These are phyloP conservation scores for Psilocybe tampanensis DNA, from an alignment of 768 basidiomycete genomes.

Conservation along the genomic window DNA sequence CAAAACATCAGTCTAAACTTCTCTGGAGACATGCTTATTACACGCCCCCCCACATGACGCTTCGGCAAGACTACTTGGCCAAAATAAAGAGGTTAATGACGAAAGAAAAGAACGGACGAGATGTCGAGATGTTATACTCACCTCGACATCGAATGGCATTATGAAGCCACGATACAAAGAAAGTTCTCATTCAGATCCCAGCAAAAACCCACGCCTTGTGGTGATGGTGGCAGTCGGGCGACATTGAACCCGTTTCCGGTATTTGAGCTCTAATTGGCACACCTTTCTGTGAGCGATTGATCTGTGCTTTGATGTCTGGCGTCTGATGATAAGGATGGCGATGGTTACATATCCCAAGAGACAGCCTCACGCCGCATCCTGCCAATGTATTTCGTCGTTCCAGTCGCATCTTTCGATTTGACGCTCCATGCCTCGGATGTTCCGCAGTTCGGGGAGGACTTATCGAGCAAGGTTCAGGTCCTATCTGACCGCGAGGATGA, in stretches of 20 bases:
- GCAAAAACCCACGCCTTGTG: background rate
- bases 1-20: background rate
- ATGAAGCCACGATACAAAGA: background rate
- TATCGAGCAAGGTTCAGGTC: background rate
- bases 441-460: background rate
- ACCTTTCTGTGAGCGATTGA: background rate
- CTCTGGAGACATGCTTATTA: background rate
- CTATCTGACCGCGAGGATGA: background rate
- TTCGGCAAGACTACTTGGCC: background rate
- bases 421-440: too few species aligned
- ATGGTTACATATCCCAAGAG: background rate
- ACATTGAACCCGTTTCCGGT: constrained; percentile 6
- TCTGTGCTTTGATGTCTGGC: background rate
- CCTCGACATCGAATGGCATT: background rate
- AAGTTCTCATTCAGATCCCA: background rate
- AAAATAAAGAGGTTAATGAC: background rate
- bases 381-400: too few species aligned
- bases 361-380: too few species aligned
- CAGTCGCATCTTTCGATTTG: too few species aligned
- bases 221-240: constrained; percentile 6
- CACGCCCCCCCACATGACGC: background rate
- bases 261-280: background rate
- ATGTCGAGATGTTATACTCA: background rate
- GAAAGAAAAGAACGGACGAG: background rate
- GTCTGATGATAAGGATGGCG: background rate